A percentile compares a stretch with the other conserved stretches of the same genome.
Conservation (phyloP, 306 rosid genomes). For the Vicia faba region DNA sequence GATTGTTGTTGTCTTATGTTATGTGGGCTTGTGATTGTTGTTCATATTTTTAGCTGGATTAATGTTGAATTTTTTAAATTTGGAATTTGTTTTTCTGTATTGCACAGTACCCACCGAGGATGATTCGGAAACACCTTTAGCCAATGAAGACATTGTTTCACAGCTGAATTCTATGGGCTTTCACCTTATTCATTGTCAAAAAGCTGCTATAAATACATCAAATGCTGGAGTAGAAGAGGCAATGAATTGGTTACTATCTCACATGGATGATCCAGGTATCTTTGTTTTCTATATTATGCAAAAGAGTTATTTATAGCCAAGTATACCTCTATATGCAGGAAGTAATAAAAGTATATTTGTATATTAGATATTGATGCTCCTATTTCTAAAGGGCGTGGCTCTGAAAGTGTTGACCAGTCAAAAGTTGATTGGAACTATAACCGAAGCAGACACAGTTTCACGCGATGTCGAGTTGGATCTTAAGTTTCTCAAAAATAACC, state of each 20-base stretch:
- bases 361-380: slow-evolving; percentile 71
- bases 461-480: slow-evolving; percentile 76
- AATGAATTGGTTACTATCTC: slow-evolving; percentile 93
- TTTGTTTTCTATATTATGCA: slow-evolving; percentile 12
- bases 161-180: slow-evolving; percentile 99
- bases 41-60: slow-evolving; percentile 12
- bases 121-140: slow-evolving; percentile 49
- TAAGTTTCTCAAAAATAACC: slow-evolving; percentile 55
- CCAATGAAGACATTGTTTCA: slow-evolving; percentile 71
- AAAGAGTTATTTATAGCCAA: slow-evolving; percentile 18
- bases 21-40: neutral
- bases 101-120: slow-evolving; percentile 57
- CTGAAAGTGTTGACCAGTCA: slow-evolving; percentile 63
- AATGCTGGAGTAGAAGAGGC: slow-evolving; percentile 95
- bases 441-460: slow-evolving; percentile 54
- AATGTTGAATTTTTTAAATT: neutral
- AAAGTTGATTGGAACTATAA: slow-evolving; percentile 82
- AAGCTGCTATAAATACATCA: slow-evolving; percentile 87
- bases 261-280: slow-evolving; percentile 91
- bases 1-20: slow-evolving; percentile 2
- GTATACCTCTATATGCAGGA: slow-evolving; percentile 7
- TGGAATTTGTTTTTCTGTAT: slow-evolving; percentile 28
- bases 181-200: slow-evolving; percentile 75
- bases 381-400: slow-evolving; percentile 54
- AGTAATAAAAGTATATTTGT: slow-evolving; percentile 26